Base-by-base conservation (phyloP, 345 rosid species). In the Erodium maritimum region DNA sequence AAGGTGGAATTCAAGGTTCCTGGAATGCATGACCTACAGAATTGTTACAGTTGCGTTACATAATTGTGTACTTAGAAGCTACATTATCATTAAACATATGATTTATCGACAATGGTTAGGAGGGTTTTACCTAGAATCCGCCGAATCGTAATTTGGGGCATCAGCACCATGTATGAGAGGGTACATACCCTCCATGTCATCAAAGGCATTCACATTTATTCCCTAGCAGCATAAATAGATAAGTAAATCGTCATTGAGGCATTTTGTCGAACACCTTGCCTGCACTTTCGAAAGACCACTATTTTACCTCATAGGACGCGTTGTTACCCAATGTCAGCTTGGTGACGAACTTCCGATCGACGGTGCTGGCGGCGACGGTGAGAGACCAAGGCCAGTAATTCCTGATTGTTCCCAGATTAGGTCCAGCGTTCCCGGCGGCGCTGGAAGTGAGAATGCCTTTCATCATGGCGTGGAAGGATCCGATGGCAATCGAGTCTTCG, bases 341-440 rank as follows among this genome's bases (percentile, higher is more conserved):
- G 0, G 76, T 70, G 22, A 55, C 16, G 14, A 77, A 69, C 45
- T 56, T 52, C 19, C 82, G 61, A 54, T 75, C 81, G 52, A 69
- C 71, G 34, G 71, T 56, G 63, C 79, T 68, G 45, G 81, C 73
- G 59, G 79, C 81, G 23, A 79, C 82, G 0, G 83, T 70, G 9
- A 73, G 20, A 11, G 60, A 61, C 77, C 77, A 73, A 0, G 77
- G 73, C 50, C 73, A 69, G 21, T 19, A 22, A 22, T 69, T 73
- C 2, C 63, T 19, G 29, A 57, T 58, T 0, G 70, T 1, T 2
- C 4, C 24, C 0, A 63, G 24, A n/a, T 5, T 13, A 2, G 74
- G 74, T 23, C 74, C 74, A 0, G 48, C 12, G 24, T 71, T 66
- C 2, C 64, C 67, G n/a, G 67, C 72, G 7, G 72, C 64, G 19